These are phyloP conservation scores for Boletus subparvulus DNA, from an alignment of 768 basidiomycete species.

Conservation along the genomic window DNA sequence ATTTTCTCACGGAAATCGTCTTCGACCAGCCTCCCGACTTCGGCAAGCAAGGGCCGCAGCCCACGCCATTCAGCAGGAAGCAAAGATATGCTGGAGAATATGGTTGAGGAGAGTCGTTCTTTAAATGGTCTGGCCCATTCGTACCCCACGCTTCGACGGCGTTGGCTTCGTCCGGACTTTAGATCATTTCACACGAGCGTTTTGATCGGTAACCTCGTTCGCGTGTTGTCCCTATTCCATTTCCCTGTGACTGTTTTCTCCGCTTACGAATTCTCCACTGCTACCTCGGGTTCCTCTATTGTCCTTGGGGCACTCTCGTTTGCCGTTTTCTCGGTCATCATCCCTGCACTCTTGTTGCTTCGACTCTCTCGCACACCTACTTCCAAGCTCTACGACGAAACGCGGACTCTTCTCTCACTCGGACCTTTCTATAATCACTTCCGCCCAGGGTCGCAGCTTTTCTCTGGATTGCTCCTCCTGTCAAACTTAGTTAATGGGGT, in stretches of 20 bases:
- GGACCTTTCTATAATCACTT: conserved; percentile 97
- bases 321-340: conserved; percentile 69
- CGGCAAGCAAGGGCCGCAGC: conserved; percentile 32
- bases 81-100: conserved; percentile 51
- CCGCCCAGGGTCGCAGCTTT: conserved; percentile 86
- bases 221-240: conserved; percentile 90
- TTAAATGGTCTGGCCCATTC: conserved; percentile 25
- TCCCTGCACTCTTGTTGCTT: conserved; percentile 72
- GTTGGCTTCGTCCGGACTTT: conserved; percentile 50
- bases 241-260: conserved; percentile 93
- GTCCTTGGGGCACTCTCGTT: conserved; percentile 84
- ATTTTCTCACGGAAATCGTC: conserved; percentile 34
- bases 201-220: conserved; percentile 87
- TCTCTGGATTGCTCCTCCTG: conserved; percentile 75
- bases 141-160: conserved; percentile 29
- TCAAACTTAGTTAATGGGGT: conserved; percentile 82
- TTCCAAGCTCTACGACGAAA: conserved; percentile 93
- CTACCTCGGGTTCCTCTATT: conserved; percentile 55
- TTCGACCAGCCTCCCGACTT: conserved; percentile 17
- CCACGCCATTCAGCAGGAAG: conserved; percentile 44
- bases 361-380: conserved; percentile 81
- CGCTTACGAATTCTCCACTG: conserved; percentile 56
- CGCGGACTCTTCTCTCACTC: conserved; percentile 82
- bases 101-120: conserved; percentile 31
- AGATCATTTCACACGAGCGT: conserved; percentile 80